Base-by-base conservation (phyloP, 2,329 filamentous ascomycete genomes). In the Alternaria incomplexa region DNA sequence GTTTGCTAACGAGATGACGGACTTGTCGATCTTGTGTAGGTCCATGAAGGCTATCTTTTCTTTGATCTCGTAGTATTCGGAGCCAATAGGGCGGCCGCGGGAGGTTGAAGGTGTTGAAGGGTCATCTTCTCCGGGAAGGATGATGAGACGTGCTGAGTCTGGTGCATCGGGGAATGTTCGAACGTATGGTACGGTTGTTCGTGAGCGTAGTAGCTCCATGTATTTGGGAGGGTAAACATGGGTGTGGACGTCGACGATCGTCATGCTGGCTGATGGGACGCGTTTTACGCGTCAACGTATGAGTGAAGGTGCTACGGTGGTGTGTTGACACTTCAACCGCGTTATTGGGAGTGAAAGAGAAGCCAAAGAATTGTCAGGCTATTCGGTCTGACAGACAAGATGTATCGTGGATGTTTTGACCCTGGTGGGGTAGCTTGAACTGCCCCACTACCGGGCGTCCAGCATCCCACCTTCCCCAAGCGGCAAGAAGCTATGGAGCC, bases 21-120 rank as follows among this genome's bases (percentile, higher is more conserved):
- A 96, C 67, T 91, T 89, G 79, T 91, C 87, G 77, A 97, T 97
- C 56, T 83, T 83, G 81, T 97, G 94, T 15, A 85, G 87, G 77
- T 93, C 86, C 94, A 97, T 97, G 82, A 97, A 97, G 52, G 88
- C 85, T 13, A 97, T 85, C 76, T 97, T 97, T 71, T 92, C 86
- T 15, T 84, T 82, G 61, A 97, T 89, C 47, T 93, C 92, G 65
- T 90, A 92, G 84, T 95, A 97, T 73, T 94, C 92, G 1, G 88
- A 84, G 22, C 93, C 95, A 46, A 97, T 88, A 4, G 94, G 93
- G 4, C 94, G 89, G 40, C 93, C 94, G 3, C 92, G 90, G 9
- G 88, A 86, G 10, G 79, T 81, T 12, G 78, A 80, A 1, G 80
- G 79, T 47, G 85, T 87, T 20, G 83, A 82, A 3, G 84, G 78